Percentiles rank a stretch among this genome's conserved stretches.
phyloP scores from a whole-genome alignment of 1,284 basidiomycete genomes.

The Cutaneotrichosporon cavernicola region DNA sequence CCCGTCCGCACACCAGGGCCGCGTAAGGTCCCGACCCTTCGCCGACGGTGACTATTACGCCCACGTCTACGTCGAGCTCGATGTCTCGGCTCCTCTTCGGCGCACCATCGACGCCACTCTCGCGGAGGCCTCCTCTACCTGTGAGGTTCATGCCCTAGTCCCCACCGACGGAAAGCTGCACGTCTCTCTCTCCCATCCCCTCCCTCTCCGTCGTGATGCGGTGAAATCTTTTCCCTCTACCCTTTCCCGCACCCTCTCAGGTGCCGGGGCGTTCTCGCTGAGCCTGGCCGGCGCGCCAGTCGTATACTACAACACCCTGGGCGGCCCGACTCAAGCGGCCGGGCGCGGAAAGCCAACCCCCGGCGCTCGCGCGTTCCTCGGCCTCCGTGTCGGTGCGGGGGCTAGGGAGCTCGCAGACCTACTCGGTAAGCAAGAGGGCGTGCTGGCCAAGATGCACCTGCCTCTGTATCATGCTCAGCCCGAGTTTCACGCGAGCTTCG shows the following conservation, averaged over 20 bases:
- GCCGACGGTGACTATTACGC: conserved; percentile 51
- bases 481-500: conserved; percentile 51
- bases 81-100: conserved; percentile 23
- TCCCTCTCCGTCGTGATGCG: conserved; percentile 39
- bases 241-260: background rate
- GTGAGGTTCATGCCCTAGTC: conserved; percentile 29
- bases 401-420: conserved; percentile 32
- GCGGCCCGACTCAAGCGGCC: background rate
- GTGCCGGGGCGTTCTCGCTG: conserved; percentile 22
- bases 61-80: conserved; percentile 48
- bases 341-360: conserved; percentile 4
- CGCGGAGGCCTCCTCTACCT: conserved; percentile 7
- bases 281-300: conserved; percentile 32
- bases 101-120: conserved; percentile 20
- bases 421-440: conserved; percentile 35
- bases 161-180: conserved; percentile 30
- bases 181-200: conserved; percentile 50
- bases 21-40: conserved; percentile 45
- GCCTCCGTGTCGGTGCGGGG: conserved; percentile 48
- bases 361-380: conserved; percentile 47
- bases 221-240: background rate
- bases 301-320: conserved; percentile 36
- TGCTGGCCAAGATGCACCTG: conserved; percentile 37
- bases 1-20: conserved; percentile 46
- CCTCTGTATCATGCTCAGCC: conserved; percentile 46